Evolutionary conservation across 176 grass and related monocot genomes (phyloP).

Genomic region (Triticum monococcum): DNA sequence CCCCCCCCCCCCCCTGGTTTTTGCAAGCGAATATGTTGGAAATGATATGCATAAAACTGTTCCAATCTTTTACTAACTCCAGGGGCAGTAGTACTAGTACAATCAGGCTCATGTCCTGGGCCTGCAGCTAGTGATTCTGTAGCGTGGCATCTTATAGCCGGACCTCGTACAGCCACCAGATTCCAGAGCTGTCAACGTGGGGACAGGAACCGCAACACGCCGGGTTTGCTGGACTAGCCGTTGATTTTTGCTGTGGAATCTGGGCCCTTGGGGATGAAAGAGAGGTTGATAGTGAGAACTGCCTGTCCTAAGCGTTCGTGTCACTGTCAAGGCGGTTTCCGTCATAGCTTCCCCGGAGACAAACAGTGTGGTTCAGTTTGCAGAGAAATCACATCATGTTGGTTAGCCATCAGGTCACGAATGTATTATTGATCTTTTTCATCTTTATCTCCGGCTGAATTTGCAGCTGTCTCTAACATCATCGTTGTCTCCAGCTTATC

Average conservation of each 20-base stretch:
- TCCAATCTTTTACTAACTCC: not conserved
- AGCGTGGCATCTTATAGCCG: not conserved
- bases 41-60: not conserved
- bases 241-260: not conserved
- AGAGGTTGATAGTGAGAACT: constrained; percentile 21
- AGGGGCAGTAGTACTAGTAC: no score
- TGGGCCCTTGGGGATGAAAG: not conserved
- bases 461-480: no score
- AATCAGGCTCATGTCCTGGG: not conserved
- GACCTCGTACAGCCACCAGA: not conserved
- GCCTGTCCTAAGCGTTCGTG: not conserved
- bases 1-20: not conserved
- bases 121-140: not conserved
- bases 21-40: not conserved
- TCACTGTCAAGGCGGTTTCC: no score
- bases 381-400: no score
- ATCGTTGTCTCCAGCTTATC: no score
- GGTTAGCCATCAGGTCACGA: no score
- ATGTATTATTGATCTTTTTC: no score
- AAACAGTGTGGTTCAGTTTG: no score
- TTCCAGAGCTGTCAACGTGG: not conserved
- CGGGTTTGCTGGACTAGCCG: not conserved
- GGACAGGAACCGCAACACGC: not conserved
- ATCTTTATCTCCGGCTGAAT: no score
- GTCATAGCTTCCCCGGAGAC: no score